phyloP scores from a whole-genome alignment of 1,284 basidiomycete species.

The Ustilago loliicola region DNA sequence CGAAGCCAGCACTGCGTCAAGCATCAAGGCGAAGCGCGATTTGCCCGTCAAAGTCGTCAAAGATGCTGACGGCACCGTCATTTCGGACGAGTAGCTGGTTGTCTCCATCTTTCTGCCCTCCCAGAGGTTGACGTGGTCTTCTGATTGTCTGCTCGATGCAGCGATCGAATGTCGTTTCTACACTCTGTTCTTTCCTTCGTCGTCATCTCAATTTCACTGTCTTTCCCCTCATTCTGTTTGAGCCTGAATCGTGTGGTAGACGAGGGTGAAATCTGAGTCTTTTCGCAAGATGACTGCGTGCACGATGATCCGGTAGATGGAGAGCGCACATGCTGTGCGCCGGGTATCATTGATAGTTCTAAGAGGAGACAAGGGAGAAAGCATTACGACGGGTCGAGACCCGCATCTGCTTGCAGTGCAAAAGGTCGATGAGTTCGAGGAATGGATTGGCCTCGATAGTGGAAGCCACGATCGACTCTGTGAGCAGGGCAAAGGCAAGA shows the following conservation, averaged over 20 bases:
- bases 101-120: neutral
- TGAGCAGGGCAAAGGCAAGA: neutral
- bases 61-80: too few species aligned
- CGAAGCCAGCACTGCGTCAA: too few species aligned
- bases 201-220: constrained; percentile 5
- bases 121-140: too few species aligned
- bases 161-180: neutral
- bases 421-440: constrained; percentile 25
- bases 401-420: constrained; percentile 32
- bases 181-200: neutral
- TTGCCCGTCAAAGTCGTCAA: too few species aligned
- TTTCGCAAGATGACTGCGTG: neutral
- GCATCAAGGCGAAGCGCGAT: too few species aligned
- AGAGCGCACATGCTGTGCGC: neutral
- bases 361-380: constrained; percentile 16
- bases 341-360: constrained; percentile 12
- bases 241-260: neutral
- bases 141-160: constrained; percentile 11
- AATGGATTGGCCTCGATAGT: constrained; percentile 27
- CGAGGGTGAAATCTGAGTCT: too few species aligned
- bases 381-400: constrained; percentile 31
- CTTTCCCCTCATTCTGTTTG: neutral
- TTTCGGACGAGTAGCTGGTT: too few species aligned
- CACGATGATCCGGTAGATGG: too few species aligned
- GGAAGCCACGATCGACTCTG: constrained; percentile 22